These are phyloP conservation scores for Fusarium annulatum DNA, from an alignment of 2,329 filamentous ascomycete genomes.

Conservation along the genomic window DNA sequence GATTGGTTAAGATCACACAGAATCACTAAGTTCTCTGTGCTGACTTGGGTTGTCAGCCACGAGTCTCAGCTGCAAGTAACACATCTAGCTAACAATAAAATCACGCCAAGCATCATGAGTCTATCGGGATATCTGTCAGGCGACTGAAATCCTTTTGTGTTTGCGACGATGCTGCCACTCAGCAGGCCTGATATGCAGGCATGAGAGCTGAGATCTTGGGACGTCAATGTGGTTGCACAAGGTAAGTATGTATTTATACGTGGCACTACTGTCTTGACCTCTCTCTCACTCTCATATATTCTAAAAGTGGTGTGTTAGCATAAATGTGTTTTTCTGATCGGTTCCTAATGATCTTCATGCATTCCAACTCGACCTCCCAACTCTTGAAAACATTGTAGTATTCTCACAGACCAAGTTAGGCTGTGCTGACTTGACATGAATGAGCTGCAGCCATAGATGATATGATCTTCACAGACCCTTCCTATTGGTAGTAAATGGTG, in stretches of 20 bases:
- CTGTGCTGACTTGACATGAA: neutral
- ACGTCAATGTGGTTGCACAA: neutral
- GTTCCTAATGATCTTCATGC: neutral
- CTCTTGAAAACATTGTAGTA: neutral
- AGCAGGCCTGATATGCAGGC: too few relatives aligned
- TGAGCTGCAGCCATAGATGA: neutral
- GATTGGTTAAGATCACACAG: neutral
- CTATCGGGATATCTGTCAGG: neutral
- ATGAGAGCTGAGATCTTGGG: neutral
- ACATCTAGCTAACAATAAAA: neutral
- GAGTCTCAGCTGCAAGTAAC: too few relatives aligned
- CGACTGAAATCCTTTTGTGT: neutral
- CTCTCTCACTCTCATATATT: neutral
- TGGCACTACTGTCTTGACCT: neutral
- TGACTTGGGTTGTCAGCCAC: too few relatives aligned
- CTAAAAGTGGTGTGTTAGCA: neutral
- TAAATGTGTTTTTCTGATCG: neutral
- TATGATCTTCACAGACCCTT: neutral
- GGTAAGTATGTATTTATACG: neutral
- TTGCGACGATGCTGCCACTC: neutral
- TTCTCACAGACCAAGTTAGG: neutral
- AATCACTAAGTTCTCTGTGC: too few relatives aligned
- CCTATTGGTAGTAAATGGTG: neutral
- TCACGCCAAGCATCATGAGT: neutral
- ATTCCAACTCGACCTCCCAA: neutral